Percentiles rank a stretch among this genome's conserved stretches.
Evolutionary conservation across 805 yeast species (phyloP).

Genomic region (Zygotorulaspora danielsina): DNA sequence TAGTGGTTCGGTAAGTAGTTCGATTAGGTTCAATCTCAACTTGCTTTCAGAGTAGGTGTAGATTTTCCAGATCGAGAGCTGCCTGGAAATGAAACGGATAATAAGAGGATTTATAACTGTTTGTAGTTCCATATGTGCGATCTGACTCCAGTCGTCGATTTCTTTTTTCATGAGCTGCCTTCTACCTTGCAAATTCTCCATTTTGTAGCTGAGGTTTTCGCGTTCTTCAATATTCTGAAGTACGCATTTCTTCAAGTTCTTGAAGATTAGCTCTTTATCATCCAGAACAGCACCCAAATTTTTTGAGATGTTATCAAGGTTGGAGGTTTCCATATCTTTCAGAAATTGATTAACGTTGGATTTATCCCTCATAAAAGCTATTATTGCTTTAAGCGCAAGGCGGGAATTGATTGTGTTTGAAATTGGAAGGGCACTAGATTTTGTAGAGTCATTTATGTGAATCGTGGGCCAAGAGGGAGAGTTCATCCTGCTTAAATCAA

Average conservation of each 20-base stretch:
- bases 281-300: conserved; percentile 13
- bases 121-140: conserved; percentile 34
- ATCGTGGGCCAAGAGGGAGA: conserved; percentile 13
- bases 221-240: conserved; percentile 12
- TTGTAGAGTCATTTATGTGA: conserved; percentile 1
- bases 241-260: conserved; percentile 13
- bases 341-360: conserved; percentile 28
- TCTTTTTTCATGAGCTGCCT: conserved; percentile 17
- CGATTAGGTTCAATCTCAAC: conserved; percentile 26
- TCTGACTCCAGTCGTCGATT: conserved; percentile 31
- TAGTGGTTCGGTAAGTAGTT: conserved; percentile 25
- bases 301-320: conserved; percentile 19
- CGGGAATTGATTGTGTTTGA: conserved; percentile 27
- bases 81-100: conserved; percentile 22
- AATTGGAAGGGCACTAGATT: conserved; percentile 3
- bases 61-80: conserved; percentile 34
- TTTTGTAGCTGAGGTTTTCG: conserved; percentile 18
- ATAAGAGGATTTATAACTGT: conserved; percentile 28
- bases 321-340: conserved; percentile 22
- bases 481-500: conserved; percentile 14
- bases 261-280: conserved; percentile 17
- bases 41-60: conserved; percentile 33
- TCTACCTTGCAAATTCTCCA: conserved; percentile 16
- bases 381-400: conserved; percentile 21
- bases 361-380: conserved; percentile 29